A percentile compares a stretch with the other conserved stretches of the same genome.
Conservation (phyloP, 2,329 filamentous ascomycete species). For the Fusarium nisikadoi region DNA sequence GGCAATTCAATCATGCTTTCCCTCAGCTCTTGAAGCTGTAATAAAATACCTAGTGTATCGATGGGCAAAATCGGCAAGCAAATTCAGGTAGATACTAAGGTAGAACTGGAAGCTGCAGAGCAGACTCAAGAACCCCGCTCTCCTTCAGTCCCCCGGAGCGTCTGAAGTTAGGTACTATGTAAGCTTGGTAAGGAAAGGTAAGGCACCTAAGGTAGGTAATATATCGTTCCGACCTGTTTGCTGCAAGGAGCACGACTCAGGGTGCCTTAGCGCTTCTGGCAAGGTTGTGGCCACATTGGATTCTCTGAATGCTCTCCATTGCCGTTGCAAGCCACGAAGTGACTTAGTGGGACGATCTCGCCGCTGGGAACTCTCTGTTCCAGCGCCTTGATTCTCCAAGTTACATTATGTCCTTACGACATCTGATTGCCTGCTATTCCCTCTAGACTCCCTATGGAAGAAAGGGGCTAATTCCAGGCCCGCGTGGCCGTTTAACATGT, state of each 20-base stretch:
- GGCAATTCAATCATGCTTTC: neutral
- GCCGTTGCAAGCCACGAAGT: slow-evolving; percentile 1
- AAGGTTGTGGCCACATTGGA: slow-evolving; percentile 27
- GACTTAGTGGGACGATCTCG: slow-evolving; percentile 3
- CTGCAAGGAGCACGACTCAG: slow-evolving; percentile 43
- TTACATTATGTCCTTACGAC: slow-evolving; percentile 3
- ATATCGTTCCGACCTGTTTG: neutral
- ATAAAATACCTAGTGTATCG: neutral
- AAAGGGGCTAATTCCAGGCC: neutral
- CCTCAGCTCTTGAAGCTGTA: neutral
- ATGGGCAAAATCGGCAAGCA: neutral
- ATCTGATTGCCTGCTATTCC: neutral
- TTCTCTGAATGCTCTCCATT: slow-evolving; percentile 21
- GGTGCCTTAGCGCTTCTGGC: slow-evolving; percentile 16
- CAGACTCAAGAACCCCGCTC: neutral
- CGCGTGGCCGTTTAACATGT: neutral
- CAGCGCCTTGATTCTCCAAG: neutral
- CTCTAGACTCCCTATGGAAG: neutral
- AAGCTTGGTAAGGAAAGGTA: neutral
- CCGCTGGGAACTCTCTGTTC: slow-evolving; percentile 1
- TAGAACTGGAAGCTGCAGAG: neutral
- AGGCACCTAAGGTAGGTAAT: too few relatives aligned
- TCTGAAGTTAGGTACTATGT: neutral
- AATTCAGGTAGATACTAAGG: neutral
- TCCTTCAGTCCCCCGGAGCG: neutral